Base-by-base conservation (phyloP, 2,329 filamentous ascomycete genomes). In the Aaosphaeria pasadenensis region DNA sequence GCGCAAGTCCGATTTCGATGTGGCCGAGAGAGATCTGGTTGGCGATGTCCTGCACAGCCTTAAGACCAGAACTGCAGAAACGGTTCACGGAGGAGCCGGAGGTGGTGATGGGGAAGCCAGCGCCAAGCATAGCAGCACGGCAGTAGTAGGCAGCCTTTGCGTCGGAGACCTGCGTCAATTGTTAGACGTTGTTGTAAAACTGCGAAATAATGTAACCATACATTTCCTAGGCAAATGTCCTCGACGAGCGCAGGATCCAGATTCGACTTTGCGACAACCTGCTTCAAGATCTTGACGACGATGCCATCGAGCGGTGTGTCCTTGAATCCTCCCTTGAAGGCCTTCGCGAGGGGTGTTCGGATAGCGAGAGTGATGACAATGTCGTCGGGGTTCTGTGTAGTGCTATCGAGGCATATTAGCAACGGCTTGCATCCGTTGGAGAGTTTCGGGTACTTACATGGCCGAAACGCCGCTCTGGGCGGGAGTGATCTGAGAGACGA, bases 41-140 rank as follows among this genome's bases (percentile, higher is more conserved):
- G 44, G 94, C 91, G 58, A 99, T 95, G 66, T 96, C 91, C 72
- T 95, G 91, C 5, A 91, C 89, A 48, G 94, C 91, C 75, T 96
- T 95, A 57, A 99, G 85, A 33, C 94, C 94, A 0, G 91, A 96
- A 35, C 90, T 95, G 81, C 94, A 99, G 85, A 99, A 97, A 53
- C 94, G 87, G 80, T 97, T 97, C 49, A 95, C 80, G 39, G 87
- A 86, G 39, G 82, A 91, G 55, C 88, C 89, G 56, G 84, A 83
- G 43, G 89, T 81, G 5, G 92, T 96, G 77, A 94, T 91, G 58
- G 94, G 91, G 78, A 94, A 95, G 59, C 94, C 94, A 49, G 94
- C 94, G 42, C 90, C 89, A 53, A 97, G 87, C 54, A 88, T 81
- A 41, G 94, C 90, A 45, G 91, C 90, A 60, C 94, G 92, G 64